Evolutionary conservation across 164 flowering plant genomes (phyloP), one percentile per base, ranked within the genome.

Genomic region (Chimonanthus praecox): DNA sequence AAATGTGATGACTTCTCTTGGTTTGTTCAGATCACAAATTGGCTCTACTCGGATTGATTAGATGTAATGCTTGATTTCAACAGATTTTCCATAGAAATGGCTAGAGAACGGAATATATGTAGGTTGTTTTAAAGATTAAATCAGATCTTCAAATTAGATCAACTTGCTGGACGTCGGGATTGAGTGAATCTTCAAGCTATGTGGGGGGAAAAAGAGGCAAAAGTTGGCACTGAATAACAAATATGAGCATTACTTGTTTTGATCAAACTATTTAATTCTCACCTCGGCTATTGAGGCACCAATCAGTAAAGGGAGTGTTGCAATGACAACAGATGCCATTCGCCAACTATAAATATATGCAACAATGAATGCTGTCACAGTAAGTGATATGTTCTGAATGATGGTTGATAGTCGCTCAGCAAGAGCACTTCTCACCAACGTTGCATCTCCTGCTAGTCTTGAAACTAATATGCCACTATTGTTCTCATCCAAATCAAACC

Each of bases 401-500:
- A 91, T 78, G 13, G 90, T 87, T 21, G 98, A 88, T 45, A 89
- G 71, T 5, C 89, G 84, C 62, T 89, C 98, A 47, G 88, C 92
- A 44, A 90, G 84, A 63, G 90, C 86, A 75, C 87, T 86, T 58
- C 90, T 74, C 18, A 90, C 89, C 64, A 88, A 72, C 15, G 92
- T 87, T 51, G 94, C 92, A 81, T 89, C 90, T 8, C 87, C 87
- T 64, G 92, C 93, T 70, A 92, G 80, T 54, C 72, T 82, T 67
- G 93, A 84, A 10, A 84, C 72, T 64, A 91, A 74, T 10, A 86
- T 77, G 4, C 92, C 88, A 48, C 85, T 85, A 54, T 74, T 88
- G 48, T 91, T 89, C 76, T 88, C 93, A 9, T 88, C 90, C 78
- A 82, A 71, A 82, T 93, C 96, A 71, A 89, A 93, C 98, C 96